Evolutionary conservation across 257 asterid species (phyloP), one percentile per base, ranked within the genome.

Genomic region (Solanum bulbocastanum): DNA sequence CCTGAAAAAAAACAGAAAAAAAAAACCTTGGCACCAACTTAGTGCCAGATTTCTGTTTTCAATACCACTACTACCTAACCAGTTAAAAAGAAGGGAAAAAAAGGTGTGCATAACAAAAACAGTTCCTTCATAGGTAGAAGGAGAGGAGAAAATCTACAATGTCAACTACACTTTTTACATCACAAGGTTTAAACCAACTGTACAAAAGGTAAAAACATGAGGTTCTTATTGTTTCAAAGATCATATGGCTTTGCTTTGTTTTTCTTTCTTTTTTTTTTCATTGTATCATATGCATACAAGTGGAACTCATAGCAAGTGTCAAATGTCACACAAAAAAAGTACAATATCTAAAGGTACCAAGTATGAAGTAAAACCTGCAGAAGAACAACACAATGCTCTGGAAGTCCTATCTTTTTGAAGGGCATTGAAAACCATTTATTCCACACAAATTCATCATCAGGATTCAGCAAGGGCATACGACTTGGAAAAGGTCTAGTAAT

Each of bases 361-460:
- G 92, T 83, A 85, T 87, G 46, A 83, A 89, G 87, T 79, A 89
- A 90, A 90, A 97, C 99, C 99, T 97, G 99, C 87, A 97, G 95
- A 87, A 97, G 96, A 92, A 93, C 91, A 89, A 94, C 95, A 68
- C 99, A 97, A 82, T 96, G 99, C 85, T 94, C 96, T 30, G 92
- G 94, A 90, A 97, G 98, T 92, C 99, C 99, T 91, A 96, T 95
- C 88, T 93, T 91, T 83, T 81, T 91, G 92, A 97, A 97, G 88
- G 99, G 95, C 92, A 86, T 88, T 56, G 99, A 94, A 90, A 96
- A 93, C 99, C 99, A 97, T 91, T 93, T 93, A 88, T 97, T 97
- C 99, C 99, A 97, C 87, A 96, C 98, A 91, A 95, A 97, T 92
- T 97, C 99, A 78, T 94, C 98, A 90, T 97, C 99, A 46, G 99